phyloP scores from a whole-genome alignment of 2,329 filamentous ascomycete species.

The Penicillium sp. region DNA sequence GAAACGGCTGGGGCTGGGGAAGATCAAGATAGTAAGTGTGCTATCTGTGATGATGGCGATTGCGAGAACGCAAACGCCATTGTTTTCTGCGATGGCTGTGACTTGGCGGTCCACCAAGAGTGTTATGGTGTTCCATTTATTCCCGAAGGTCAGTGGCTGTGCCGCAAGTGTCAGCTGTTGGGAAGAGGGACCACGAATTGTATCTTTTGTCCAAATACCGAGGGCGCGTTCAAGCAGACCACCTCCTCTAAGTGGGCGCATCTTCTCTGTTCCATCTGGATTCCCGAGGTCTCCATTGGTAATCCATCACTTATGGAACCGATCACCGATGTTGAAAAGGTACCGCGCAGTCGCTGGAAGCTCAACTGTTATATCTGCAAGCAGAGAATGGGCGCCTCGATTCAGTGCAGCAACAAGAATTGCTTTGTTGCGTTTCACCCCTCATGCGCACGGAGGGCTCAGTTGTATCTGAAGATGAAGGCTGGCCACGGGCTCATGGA shows the following conservation, averaged over 20 bases:
- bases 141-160: conserved; percentile 97
- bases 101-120: conserved; percentile 95
- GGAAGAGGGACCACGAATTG: conserved; percentile 90
- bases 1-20: conserved; percentile 78
- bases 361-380: conserved; percentile 94
- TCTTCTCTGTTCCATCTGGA: conserved; percentile 96
- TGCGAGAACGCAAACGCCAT: conserved; percentile 99
- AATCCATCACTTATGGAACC: conserved; percentile 98
- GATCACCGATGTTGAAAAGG: conserved; percentile 96
- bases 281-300: conserved; percentile 91
- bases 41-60: conserved; percentile 97
- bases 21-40: conserved; percentile 95
- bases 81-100: conserved; percentile 97
- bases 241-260: conserved; percentile 96
- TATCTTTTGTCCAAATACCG: conserved; percentile 97
- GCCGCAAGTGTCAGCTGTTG: conserved; percentile 92
- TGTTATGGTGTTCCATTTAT: conserved; percentile 99
- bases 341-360: conserved; percentile 91
- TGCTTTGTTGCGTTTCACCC: conserved; percentile 98
- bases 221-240: conserved; percentile 97
- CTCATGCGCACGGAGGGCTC: conserved; percentile 85
- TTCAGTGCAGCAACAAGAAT: conserved; percentile 95
- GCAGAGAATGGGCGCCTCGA: conserved; percentile 96
- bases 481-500: conserved; percentile 81
- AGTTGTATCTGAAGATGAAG: conserved; percentile 94